Evolutionary conservation across 2,329 filamentous ascomycete genomes (phyloP), one percentile per base, ranked within the genome.

Genomic region (Colletotrichum filicis): DNA sequence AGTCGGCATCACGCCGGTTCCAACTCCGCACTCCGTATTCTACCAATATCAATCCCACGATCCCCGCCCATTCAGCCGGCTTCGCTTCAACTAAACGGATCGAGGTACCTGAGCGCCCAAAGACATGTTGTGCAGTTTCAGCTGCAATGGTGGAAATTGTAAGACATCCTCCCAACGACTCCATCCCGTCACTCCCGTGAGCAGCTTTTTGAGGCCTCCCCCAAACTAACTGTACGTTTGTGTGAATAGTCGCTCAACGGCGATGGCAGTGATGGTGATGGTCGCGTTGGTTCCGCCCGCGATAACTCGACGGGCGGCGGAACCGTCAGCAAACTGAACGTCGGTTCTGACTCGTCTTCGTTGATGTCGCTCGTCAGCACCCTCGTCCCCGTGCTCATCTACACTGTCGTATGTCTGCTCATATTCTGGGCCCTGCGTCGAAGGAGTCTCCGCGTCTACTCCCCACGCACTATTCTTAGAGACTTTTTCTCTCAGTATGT

Each of bases 371-470:
- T 87, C 16, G 80, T 89, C 58, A 83, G 83, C 78, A 91, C 89
- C 37, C 84, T 91, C 22, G 75, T 89, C 8, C 90, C 90, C 11
- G 84, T 90, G 5, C 76, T 88, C 57, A 74, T 87, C 56, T 85
- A 87, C 71, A 84, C 88, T 5, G 80, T 75, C 30, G 76, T 88
- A 42, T 90, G 88, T 75, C 68, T 90, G n/a, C 32, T 81, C 74
- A 80, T 89, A 68, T 91, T 91, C 78, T 76, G 90, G 63, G 59
- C 85, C 19, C 77, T 88, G 52, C 83, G 90, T 55, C 83, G 83
- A 61, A 86, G 83, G 32, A 84, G 85, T 53, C 80, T 83, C 26
- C 85, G 89, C 30, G 89, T 90, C 64, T 91, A 91, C 78, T 83
- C 88, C 7, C 89, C 90, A 5, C 84, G 90, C 75, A 85, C 87